A percentile compares a stretch with the other conserved stretches of the same genome.
These are phyloP conservation scores for Zymoseptoria tritici DNA, from an alignment of 2,329 filamentous ascomycete genomes.

Conservation along the genomic window DNA sequence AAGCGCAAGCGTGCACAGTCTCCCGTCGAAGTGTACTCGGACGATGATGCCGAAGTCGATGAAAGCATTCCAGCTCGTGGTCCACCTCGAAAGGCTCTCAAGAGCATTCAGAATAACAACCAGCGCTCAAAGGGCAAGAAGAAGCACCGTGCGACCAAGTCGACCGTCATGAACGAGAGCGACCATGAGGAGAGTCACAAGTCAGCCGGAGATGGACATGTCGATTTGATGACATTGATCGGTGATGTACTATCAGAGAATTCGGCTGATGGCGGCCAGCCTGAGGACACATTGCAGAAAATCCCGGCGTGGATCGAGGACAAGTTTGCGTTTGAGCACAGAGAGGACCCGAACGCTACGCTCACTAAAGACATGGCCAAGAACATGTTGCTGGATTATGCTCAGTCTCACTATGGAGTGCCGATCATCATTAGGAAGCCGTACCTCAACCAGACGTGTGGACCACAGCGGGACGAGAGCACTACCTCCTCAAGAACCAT, in stretches of 20 bases:
- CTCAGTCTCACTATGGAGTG: not conserved
- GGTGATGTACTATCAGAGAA: not conserved
- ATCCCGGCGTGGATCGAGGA: conserved; percentile 9
- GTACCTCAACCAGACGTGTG: conserved; percentile 1
- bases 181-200: not conserved
- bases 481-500: not conserved
- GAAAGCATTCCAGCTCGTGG: not conserved
- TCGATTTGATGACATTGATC: not conserved
- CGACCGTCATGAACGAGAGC: not conserved
- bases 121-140: not conserved
- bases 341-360: not conserved
- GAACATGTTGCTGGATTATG: conserved; percentile 3
- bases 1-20: conserved; percentile 3
- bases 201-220: not conserved
- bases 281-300: not conserved
- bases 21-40: not conserved
- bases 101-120: not conserved
- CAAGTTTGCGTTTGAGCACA: conserved; percentile 2
- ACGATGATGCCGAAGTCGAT: conserved; percentile 1
- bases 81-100: not conserved
- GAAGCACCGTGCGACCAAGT: not conserved
- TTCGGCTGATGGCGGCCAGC: not conserved
- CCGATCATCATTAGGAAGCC: conserved; percentile 6
- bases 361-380: not conserved
- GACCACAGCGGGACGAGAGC: not conserved